Evolutionary conservation across 2,329 filamentous ascomycete species (phyloP).

Genomic region (Cladosporium sp.): DNA sequence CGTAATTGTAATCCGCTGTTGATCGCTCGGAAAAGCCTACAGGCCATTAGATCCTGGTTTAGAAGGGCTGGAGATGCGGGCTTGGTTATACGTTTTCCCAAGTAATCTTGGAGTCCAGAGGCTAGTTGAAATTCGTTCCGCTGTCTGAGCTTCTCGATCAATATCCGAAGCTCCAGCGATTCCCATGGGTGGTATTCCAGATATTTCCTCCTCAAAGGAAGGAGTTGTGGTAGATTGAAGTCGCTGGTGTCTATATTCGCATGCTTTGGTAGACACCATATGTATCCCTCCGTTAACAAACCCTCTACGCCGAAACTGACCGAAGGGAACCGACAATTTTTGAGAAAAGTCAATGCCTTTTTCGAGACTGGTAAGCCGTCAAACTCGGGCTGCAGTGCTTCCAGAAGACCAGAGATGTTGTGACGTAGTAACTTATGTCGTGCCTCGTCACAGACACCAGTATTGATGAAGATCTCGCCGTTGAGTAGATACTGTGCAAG

Average conservation of each 20-base stretch:
- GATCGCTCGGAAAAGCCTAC: slow-evolving; percentile 1
- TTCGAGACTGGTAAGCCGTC: neutral
- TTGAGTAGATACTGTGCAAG: neutral
- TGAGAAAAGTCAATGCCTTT: neutral
- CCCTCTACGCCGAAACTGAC: neutral
- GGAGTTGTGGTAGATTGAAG: neutral
- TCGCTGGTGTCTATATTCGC: neutral
- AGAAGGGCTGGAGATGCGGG: neutral
- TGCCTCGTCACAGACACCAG: too few relatives aligned
- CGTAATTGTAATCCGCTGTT: neutral
- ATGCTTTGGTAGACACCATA: neutral
- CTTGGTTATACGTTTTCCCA: neutral
- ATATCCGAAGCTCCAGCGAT: neutral
- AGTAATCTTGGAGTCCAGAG: neutral
- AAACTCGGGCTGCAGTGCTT: neutral
- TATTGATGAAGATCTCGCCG: neutral
- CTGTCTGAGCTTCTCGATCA: neutral
- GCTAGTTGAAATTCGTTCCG: neutral
- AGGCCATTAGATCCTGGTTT: neutral
- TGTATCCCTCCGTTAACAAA: neutral
- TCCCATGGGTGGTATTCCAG: neutral
- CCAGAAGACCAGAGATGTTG: too few relatives aligned
- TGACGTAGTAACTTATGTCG: too few relatives aligned
- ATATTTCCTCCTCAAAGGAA: neutral
- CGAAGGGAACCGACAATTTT: neutral